Percentiles rank a stretch among this genome's conserved stretches.
Evolutionary conservation across 129 eudicot genomes (phyloP).

Genomic region (carrot (Daucus carota)): DNA sequence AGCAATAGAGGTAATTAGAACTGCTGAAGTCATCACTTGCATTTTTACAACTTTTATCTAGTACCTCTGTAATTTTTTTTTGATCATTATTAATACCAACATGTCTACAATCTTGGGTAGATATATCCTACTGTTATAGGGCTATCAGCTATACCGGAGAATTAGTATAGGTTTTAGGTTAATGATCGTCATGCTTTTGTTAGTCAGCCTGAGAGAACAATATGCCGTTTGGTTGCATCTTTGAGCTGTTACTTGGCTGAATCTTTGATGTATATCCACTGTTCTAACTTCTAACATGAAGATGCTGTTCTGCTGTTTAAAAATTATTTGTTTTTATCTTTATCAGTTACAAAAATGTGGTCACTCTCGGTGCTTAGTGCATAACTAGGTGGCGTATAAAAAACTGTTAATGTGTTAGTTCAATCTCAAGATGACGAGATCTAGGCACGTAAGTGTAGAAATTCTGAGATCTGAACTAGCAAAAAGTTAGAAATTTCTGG

Average conservation of each 20-base stretch:
- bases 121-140: not conserved
- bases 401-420: not conserved
- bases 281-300: not conserved
- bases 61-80: not conserved
- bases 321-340: no score
- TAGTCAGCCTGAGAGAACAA: not conserved
- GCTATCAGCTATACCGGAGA: not conserved
- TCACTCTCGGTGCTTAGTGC: not conserved
- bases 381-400: not conserved
- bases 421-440: not conserved
- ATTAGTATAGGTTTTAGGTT: not conserved
- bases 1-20: conserved; percentile 75
- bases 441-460: not conserved
- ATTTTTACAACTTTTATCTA: conserved; percentile 8
- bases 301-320: not conserved
- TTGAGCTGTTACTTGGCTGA: not conserved
- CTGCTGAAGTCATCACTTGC: not conserved
- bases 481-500: not conserved
- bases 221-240: not conserved
- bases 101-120: not conserved
- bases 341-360: not conserved
- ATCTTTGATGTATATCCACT: no score
- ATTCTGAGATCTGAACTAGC: no score
- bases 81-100: not conserved
- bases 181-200: not conserved